Evolutionary conservation across 2,329 filamentous ascomycete species (phyloP).

Genomic region (Ceratocystis albifundus): DNA sequence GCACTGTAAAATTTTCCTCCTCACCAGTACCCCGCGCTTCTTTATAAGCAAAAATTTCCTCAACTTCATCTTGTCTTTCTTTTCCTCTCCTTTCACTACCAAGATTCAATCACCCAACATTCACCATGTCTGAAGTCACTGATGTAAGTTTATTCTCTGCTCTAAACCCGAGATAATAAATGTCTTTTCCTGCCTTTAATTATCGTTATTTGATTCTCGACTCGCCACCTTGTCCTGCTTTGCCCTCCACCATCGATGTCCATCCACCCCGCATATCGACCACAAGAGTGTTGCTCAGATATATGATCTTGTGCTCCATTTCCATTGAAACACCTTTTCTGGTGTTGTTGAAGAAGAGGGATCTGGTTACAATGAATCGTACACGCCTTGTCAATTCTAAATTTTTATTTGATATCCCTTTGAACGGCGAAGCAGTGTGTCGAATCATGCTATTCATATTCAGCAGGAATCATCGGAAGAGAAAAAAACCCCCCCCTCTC

Average conservation of each 20-base stretch:
- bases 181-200: neutral
- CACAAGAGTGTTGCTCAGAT: neutral
- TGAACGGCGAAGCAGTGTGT: neutral
- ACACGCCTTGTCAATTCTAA: neutral
- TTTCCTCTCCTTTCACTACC: slow-evolving; percentile 26
- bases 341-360: neutral
- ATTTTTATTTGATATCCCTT: neutral
- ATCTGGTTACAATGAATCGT: neutral
- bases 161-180: neutral
- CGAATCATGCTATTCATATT: neutral
- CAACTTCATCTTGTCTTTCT: slow-evolving; percentile 25
- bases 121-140: slow-evolving; percentile 44
- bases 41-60: slow-evolving; percentile 25
- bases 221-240: neutral
- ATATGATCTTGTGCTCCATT: neutral
- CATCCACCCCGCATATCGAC: neutral
- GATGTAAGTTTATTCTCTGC: slow-evolving; percentile 38
- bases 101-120: slow-evolving; percentile 30
- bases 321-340: neutral
- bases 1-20: slow-evolving; percentile 22
- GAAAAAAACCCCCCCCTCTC: too few relatives aligned
- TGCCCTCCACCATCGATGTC: neutral
- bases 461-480: too few relatives aligned
- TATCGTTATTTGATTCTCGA: neutral
- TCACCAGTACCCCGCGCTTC: slow-evolving; percentile 25